phyloP scores from a whole-genome alignment of 805 yeast species.

The Ogataea chonburiensis region DNA sequence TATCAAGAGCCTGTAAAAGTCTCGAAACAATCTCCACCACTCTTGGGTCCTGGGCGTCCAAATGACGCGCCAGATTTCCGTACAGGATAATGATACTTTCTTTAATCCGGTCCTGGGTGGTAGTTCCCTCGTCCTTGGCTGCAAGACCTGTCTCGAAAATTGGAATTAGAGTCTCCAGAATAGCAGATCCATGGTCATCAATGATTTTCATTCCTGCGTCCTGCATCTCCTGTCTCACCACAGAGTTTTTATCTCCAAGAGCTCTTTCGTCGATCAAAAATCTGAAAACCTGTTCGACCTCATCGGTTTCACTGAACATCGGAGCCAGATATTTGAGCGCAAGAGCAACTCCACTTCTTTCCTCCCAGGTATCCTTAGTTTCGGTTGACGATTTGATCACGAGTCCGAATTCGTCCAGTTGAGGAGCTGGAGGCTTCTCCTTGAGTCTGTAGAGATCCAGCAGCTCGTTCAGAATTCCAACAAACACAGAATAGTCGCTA shows the following conservation, averaged over 20 bases:
- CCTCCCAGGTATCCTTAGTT: slow-evolving; percentile 79
- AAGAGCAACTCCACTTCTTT: slow-evolving; percentile 77
- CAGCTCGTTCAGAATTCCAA: slow-evolving; percentile 44
- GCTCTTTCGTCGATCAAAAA: slow-evolving; percentile 61
- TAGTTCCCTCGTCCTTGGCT: slow-evolving; percentile 46
- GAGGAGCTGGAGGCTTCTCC: slow-evolving; percentile 73
- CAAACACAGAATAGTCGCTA: slow-evolving; percentile 20
- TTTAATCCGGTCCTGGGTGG: slow-evolving; percentile 58
- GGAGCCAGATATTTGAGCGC: slow-evolving; percentile 59
- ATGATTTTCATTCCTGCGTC: slow-evolving; percentile 85
- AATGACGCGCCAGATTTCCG: slow-evolving; percentile 88
- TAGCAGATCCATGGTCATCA: slow-evolving; percentile 57
- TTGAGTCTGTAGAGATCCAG: slow-evolving; percentile 56
- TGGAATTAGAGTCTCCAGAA: slow-evolving; percentile 74
- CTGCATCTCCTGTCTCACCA: slow-evolving; percentile 79
- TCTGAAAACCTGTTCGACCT: slow-evolving; percentile 54
- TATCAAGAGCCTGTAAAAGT: slow-evolving; percentile 69
- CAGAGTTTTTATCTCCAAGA: slow-evolving; percentile 68
- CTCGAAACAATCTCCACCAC: slow-evolving; percentile 63
- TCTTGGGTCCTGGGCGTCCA: slow-evolving; percentile 64
- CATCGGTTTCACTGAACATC: slow-evolving; percentile 37
- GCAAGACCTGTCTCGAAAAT: slow-evolving; percentile 72
- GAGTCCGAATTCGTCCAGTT: slow-evolving; percentile 77
- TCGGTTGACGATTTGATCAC: slow-evolving; percentile 58
- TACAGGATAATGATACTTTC: slow-evolving; percentile 84